Evolutionary conservation across 164 flowering plant species (phyloP).

Genomic region (Litsea cubeba): DNA sequence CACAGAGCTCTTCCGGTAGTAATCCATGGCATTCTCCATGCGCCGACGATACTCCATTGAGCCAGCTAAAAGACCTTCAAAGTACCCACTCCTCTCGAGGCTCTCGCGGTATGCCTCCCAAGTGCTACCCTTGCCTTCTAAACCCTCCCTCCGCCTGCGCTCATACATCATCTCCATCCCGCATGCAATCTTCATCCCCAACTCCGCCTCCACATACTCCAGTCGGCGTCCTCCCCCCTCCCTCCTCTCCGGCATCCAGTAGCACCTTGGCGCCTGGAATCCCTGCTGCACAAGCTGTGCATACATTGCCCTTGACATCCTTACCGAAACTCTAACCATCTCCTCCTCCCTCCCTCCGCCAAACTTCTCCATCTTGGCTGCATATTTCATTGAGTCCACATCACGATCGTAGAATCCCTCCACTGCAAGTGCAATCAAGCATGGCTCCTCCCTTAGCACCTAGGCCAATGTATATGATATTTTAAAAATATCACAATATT

Average conservation of each 20-base stretch:
- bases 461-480: conserved; percentile 31
- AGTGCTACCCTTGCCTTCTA: conserved; percentile 59
- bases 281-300: conserved; percentile 83
- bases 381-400: conserved; percentile 80
- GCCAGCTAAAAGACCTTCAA: conserved; percentile 76
- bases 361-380: conserved; percentile 81
- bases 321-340: conserved; percentile 50
- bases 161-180: conserved; percentile 98
- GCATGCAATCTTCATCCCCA: conserved; percentile 95
- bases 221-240: conserved; percentile 14
- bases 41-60: conserved; percentile 70
- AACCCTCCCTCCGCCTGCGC: conserved; percentile 44
- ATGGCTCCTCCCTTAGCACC: conserved; percentile 77
- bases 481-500: too few species aligned
- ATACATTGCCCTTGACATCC: conserved; percentile 90
- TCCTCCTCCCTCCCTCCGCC: conserved; percentile 50
- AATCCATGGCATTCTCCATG: conserved; percentile 75
- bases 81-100: conserved; percentile 76
- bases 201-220: conserved; percentile 65
- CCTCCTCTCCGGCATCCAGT: conserved; percentile 57
- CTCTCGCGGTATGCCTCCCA: conserved; percentile 70
- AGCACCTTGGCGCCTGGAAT: conserved; percentile 82
- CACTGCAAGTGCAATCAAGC: conserved; percentile 76
- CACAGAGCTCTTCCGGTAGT: conserved; percentile 48
- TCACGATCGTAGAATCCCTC: conserved; percentile 92